Evolutionary conservation across 2,329 filamentous ascomycete species (phyloP).

Genomic region (Ophiognomonia clavigignenti-juglandacearum): DNA sequence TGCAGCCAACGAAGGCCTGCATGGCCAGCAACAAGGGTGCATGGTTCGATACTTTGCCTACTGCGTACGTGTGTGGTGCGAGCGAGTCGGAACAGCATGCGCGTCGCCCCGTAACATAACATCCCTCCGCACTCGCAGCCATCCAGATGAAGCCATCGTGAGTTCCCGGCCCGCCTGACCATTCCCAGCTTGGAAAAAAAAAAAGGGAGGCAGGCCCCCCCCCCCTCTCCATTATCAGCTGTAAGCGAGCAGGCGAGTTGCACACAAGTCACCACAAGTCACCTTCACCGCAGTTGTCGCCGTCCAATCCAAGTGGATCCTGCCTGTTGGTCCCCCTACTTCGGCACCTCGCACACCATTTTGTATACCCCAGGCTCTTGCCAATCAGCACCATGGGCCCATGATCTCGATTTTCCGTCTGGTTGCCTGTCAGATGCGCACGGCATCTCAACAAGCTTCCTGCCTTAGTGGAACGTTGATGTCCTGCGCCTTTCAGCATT

Average conservation of each 20-base stretch:
- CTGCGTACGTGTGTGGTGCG: neutral
- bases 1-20: neutral
- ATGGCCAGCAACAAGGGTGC: neutral
- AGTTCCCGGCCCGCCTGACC: neutral
- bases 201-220: neutral
- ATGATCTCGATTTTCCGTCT: neutral
- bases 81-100: neutral
- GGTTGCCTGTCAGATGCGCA: neutral
- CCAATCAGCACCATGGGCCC: neutral
- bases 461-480: too few relatives aligned
- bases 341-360: neutral
- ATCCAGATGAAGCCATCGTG: conserved; percentile 13
- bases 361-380: neutral
- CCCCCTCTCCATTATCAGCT: too few relatives aligned
- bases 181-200: neutral
- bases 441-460: too few relatives aligned
- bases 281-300: neutral
- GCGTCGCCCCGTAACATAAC: neutral
- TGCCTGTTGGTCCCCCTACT: too few relatives aligned
- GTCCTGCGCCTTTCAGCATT: too few relatives aligned
- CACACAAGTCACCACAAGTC: neutral
- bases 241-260: neutral
- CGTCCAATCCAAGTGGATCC: conserved; percentile 2
- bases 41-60: neutral
- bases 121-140: too few relatives aligned